These are phyloP conservation scores for Fusarium sp. DNA, from an alignment of 2,329 filamentous ascomycete species.

Conservation along the genomic window DNA sequence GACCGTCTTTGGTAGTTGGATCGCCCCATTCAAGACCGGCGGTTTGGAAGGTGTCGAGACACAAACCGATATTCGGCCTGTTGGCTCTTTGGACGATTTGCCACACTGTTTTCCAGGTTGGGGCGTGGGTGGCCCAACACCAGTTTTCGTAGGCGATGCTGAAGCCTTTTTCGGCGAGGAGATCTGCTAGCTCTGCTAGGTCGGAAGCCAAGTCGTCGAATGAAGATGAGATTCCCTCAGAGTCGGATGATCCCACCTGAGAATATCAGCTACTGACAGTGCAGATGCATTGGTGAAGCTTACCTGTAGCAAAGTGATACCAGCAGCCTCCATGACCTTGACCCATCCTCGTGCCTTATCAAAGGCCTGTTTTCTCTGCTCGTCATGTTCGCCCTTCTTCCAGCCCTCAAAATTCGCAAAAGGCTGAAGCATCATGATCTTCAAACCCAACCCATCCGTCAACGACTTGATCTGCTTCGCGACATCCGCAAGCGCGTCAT, in stretches of 20 bases:
- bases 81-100: constrained; percentile 69
- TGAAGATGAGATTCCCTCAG: constrained; percentile 61
- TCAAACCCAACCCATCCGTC: constrained; percentile 61
- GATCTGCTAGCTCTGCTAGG: constrained; percentile 68
- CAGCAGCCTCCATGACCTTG: constrained; percentile 73
- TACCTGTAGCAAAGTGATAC: constrained; percentile 75
- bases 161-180: constrained; percentile 64
- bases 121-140: constrained; percentile 79
- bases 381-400: constrained; percentile 57
- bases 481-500: constrained; percentile 62
- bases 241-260: constrained; percentile 66
- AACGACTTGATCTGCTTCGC: constrained; percentile 62
- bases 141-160: constrained; percentile 81
- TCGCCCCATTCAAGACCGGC: constrained; percentile 78
- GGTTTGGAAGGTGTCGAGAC: constrained; percentile 80
- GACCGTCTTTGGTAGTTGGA: constrained; percentile 69
- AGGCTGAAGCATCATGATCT: constrained; percentile 76
- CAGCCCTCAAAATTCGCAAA: constrained; percentile 83
- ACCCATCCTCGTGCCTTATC: constrained; percentile 72
- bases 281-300: fast-evolving
- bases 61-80: constrained; percentile 73
- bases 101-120: constrained; percentile 75
- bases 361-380: constrained; percentile 69
- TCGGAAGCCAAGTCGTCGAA: constrained; percentile 64
- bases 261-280: not conserved